Conservation (phyloP, 805 yeast species). For the Yamadazyma laniorum region DNA sequence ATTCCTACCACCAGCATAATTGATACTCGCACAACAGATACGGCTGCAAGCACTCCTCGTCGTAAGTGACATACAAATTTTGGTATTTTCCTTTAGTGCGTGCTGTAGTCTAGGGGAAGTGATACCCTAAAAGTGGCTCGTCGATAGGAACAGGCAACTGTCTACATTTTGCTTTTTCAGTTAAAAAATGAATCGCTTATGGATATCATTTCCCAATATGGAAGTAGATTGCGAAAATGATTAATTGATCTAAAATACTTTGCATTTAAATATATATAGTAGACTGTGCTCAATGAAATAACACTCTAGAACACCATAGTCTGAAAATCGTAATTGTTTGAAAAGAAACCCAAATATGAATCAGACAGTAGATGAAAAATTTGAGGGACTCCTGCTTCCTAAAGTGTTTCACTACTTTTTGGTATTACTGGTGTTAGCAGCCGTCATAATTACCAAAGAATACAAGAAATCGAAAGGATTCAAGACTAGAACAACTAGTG, state of each 20-base stretch:
- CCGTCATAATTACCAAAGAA: constrained; percentile 1
- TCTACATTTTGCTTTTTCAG: no score
- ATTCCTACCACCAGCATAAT: constrained; percentile 90
- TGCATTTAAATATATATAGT: neutral
- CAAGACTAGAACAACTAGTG: neutral
- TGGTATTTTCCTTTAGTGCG: no score
- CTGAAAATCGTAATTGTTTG: no score
- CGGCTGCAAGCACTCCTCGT: no score
- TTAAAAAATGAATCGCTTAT: neutral
- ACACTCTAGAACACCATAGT: no score
- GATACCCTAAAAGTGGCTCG: no score
- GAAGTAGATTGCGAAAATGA: constrained; percentile 3
- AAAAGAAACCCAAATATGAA: no score
- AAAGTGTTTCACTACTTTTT: neutral
- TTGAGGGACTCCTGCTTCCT: neutral
- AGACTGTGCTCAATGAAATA: no score
- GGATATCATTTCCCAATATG: constrained; percentile 5
- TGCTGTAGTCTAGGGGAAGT: no score
- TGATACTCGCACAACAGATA: no score
- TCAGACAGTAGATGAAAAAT: neutral
- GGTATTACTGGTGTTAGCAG: neutral
- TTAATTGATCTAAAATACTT: neutral
- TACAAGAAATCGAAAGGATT: neutral
- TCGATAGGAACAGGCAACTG: no score
- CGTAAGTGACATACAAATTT: no score